Percentiles rank a stretch among this genome's conserved stretches.
These are phyloP conservation scores for Candida gorgasii DNA, from an alignment of 805 yeast genomes.

Conservation along the genomic window DNA sequence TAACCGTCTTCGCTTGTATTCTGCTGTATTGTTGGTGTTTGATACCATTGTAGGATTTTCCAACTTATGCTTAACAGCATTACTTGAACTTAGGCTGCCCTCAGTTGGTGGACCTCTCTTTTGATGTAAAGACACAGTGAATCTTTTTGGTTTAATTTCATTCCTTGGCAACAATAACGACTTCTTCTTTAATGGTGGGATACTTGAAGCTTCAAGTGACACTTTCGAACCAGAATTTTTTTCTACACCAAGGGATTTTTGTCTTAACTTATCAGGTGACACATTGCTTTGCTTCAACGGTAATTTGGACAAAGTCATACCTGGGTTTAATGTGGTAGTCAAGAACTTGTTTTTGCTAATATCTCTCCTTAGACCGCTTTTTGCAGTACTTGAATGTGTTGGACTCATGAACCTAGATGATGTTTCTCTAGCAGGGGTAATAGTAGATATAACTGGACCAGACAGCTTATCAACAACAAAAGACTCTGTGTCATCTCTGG, in stretches of 20 bases:
- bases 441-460: not conserved
- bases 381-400: conserved; percentile 33
- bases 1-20: conserved; percentile 13
- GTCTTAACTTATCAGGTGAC: conserved; percentile 15
- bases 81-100: not conserved
- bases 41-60: not conserved
- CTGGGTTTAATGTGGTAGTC: conserved; percentile 37
- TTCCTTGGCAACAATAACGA: conserved; percentile 24
- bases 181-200: conserved; percentile 26
- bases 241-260: conserved; percentile 1
- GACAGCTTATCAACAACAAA: conserved; percentile 6
- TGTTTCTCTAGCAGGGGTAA: not conserved
- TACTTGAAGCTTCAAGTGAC: conserved; percentile 19
- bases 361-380: conserved; percentile 10
- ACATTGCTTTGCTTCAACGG: conserved; percentile 8
- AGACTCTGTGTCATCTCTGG: conserved; percentile 10
- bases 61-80: not conserved
- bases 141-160: conserved; percentile 27
- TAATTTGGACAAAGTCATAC: conserved; percentile 27
- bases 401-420: conserved; percentile 28
- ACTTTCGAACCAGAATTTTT: conserved; percentile 17
- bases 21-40: conserved; percentile 9
- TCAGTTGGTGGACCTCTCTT: conserved; percentile 2
- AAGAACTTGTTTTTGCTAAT: conserved; percentile 31
- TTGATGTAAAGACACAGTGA: conserved; percentile 27